Evolutionary conservation across 2,329 filamentous ascomycete genomes (phyloP).

Genomic region (Colletotrichum caudatum): DNA sequence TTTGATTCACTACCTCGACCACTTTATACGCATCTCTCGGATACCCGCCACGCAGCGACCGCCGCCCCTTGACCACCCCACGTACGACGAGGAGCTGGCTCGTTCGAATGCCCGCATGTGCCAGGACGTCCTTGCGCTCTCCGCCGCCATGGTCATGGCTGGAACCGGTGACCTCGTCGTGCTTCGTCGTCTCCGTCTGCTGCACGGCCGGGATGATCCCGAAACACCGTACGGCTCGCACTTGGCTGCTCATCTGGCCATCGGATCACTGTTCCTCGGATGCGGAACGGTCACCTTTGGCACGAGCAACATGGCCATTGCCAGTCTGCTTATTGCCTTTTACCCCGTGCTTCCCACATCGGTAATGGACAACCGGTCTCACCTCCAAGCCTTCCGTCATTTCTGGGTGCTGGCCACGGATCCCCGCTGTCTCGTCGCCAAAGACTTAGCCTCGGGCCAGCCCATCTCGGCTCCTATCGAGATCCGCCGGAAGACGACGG

Average conservation of each 20-base stretch:
- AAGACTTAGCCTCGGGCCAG: constrained; percentile 86
- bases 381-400: constrained; percentile 95
- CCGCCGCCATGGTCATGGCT: constrained; percentile 91
- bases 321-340: constrained; percentile 87
- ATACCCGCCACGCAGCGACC: constrained; percentile 56
- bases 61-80: constrained; percentile 47
- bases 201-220: constrained; percentile 87
- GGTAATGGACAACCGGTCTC: constrained; percentile 93
- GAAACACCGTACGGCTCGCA: constrained; percentile 95
- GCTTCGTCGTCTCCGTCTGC: constrained; percentile 84
- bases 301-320: constrained; percentile 87
- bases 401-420: constrained; percentile 97
- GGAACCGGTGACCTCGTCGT: constrained; percentile 91
- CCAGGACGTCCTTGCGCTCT: constrained; percentile 86
- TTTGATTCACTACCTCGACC: constrained; percentile 85
- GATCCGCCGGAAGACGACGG: constrained; percentile 66
- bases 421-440: constrained; percentile 86
- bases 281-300: constrained; percentile 94
- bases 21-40: constrained; percentile 82
- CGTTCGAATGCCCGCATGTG: constrained; percentile 89
- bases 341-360: constrained; percentile 92
- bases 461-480: constrained; percentile 80
- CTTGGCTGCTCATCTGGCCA: constrained; percentile 90
- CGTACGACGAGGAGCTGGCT: constrained; percentile 87
- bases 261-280: constrained; percentile 90